Evolutionary conservation across 108 stramenopile genomes (phyloP), one percentile per base, ranked within the genome.

Genomic region (Skeletonema costatum): DNA sequence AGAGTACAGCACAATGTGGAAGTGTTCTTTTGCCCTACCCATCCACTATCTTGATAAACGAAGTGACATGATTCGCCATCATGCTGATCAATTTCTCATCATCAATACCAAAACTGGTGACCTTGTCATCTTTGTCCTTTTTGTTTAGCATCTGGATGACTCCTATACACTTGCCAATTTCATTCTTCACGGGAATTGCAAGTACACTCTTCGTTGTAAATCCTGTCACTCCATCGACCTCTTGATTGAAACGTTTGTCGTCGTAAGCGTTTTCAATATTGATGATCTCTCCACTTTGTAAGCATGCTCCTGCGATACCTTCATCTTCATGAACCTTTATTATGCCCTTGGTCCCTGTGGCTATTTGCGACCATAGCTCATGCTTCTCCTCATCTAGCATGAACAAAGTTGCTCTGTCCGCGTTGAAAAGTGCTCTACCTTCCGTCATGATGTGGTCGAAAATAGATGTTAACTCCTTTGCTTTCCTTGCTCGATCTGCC

Each of bases 71-170:
- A 32, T 79, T 70, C 39, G 84, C 84, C 68, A 88, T 67, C 77
- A 90, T 78, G 19, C 42, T 68, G 19, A 85, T 64, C 32, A 88
- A 63, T 69, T 84, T 78, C 65, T 85, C 87, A 53, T 90, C 90
- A 66, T 65, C 63, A n/a, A 70, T 64, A 51, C 72, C 69, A 70
- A 90, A 90, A 8, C 56, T 59, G 19, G 56, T 65, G 64, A 71
- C 53, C 12, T 60, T 51, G 19, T 67, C 75, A 66, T 85, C 81
- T 46, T 73, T 70, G 21, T 76, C 63, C 60, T 80, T 87, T 63
- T 90, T 88, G 61, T 90, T 90, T 29, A 87, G 62, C 72, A 88
- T 76, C 73, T 90, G 84, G 41, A 88, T 76, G 19, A 74, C 86
- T 32, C 88, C 88, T 32, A 88, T 71, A 0, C 78, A 66, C 36